Conservation (phyloP, 164 flowering plant species). For the Stephania cephalantha region DNA sequence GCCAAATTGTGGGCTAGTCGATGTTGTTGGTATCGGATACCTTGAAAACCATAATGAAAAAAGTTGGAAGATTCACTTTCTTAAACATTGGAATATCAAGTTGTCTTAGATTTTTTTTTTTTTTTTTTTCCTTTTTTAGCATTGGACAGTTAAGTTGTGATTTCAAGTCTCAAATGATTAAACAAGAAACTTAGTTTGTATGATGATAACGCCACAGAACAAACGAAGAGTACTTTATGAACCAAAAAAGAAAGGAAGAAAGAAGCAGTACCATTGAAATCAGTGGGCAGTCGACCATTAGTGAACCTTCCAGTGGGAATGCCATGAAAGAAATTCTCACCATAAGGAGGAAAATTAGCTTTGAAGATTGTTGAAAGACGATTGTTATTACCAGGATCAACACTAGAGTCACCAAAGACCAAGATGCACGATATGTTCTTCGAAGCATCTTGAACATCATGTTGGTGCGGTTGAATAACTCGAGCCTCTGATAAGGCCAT, state of each 20-base stretch:
- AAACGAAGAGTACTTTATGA: too few relatives aligned
- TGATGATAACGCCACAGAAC: too few relatives aligned
- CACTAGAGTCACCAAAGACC: slow-evolving; percentile 71
- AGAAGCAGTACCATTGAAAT: slow-evolving; percentile 40
- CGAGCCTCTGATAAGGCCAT: not conserved
- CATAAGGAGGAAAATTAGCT: slow-evolving; percentile 62
- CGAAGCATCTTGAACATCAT: slow-evolving; percentile 12
- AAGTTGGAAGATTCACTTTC: too few relatives aligned
- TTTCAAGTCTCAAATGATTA: too few relatives aligned
- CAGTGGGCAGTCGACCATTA: slow-evolving; percentile 62
- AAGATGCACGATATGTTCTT: slow-evolving; percentile 31
- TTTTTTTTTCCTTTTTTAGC: too few relatives aligned
- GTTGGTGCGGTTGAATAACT: not conserved
- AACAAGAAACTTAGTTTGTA: too few relatives aligned
- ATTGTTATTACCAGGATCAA: slow-evolving; percentile 77
- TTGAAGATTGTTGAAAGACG: slow-evolving; percentile 30
- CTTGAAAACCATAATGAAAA: too few relatives aligned
- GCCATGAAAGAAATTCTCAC: slow-evolving; percentile 38
- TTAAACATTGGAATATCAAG: too few relatives aligned
- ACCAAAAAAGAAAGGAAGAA: not conserved
- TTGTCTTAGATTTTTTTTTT: too few relatives aligned
- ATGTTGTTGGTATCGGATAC: too few relatives aligned
- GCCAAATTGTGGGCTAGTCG: too few relatives aligned
- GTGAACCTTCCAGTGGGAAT: slow-evolving; percentile 62
- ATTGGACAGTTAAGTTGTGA: too few relatives aligned